Percentiles rank a stretch among this genome's conserved stretches.
Evolutionary conservation across 192 early-diverging fungal species (phyloP).

Genomic region (Coemansia guatemalensis): DNA sequence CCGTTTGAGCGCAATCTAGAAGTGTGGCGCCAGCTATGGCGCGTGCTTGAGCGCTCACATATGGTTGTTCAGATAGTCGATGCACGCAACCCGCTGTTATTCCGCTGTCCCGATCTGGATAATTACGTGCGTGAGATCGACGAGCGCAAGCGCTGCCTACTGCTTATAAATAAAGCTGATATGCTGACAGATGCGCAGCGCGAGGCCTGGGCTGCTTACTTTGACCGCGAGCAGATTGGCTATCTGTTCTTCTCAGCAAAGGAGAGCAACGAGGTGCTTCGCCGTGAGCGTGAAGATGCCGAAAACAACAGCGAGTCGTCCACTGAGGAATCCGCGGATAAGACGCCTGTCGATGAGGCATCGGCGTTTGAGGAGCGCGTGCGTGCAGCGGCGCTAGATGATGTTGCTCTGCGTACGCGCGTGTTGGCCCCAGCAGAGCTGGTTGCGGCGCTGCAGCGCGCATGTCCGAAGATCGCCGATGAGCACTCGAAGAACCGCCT

Average conservation of each 20-base stretch:
- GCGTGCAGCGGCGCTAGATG: conserved; percentile 31
- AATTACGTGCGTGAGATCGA: conserved; percentile 91
- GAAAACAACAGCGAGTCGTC: conserved; percentile 22
- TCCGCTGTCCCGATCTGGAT: conserved; percentile 85
- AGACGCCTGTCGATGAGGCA: conserved; percentile 10
- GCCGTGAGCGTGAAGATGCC: conserved; percentile 39
- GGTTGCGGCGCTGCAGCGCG: conserved; percentile 59
- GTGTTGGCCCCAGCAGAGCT: conserved; percentile 70
- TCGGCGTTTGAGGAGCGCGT: conserved; percentile 39
- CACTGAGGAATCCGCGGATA: conserved; percentile 14
- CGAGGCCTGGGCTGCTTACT: conserved; percentile 87
- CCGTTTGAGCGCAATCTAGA: conserved; percentile 99
- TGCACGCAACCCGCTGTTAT: conserved; percentile 93
- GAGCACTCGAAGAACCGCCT: conserved; percentile 56
- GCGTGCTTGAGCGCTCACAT: conserved; percentile 95
- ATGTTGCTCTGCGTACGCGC: conserved; percentile 54
- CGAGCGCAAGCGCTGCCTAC: conserved; percentile 77
- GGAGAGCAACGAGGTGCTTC: conserved; percentile 68
- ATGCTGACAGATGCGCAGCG: conserved; percentile 88
- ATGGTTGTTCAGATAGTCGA: conserved; percentile 99
- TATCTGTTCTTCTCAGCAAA: conserved; percentile 96
- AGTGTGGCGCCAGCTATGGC: conserved; percentile 99
- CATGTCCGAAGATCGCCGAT: conserved; percentile 56
- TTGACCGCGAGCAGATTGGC: conserved; percentile 75
- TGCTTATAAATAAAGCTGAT: conserved; percentile 99